Conservation (phyloP, 176 grass and related monocot species). For the Eleusine coracana region DNA sequence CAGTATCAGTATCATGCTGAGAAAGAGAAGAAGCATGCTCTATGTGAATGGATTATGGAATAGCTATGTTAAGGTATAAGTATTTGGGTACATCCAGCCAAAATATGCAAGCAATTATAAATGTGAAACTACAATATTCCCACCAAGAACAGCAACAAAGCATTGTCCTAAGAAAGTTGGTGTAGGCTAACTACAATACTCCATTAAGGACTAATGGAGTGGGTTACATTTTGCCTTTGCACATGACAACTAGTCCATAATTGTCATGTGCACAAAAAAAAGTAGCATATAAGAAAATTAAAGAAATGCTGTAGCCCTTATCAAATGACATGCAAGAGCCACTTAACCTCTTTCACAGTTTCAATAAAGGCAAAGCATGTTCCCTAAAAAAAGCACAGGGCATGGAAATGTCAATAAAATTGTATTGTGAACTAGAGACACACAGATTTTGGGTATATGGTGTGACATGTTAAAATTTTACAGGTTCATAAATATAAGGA, state of each 20-base stretch:
- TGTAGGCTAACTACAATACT: not conserved
- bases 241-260: not conserved
- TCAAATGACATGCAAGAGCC: not conserved
- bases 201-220: not conserved
- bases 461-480: not conserved
- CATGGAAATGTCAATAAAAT: not conserved
- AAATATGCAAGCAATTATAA: conserved; percentile 21
- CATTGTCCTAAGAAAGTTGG: not conserved
- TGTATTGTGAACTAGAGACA: not conserved
- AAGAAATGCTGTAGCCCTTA: not conserved
- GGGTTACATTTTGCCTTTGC: not conserved
- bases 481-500: conserved; percentile 23
- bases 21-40: conserved; percentile 15
- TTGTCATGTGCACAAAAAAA: not conserved
- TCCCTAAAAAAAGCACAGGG: too few species aligned
- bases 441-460: not conserved
- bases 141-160: not conserved
- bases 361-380: not conserved
- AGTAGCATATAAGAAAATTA: not conserved
- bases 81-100: not conserved
- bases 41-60: conserved; percentile 6
- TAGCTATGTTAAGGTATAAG: not conserved
- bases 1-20: conserved; percentile 20
- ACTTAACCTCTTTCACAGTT: not conserved
- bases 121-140: conserved; percentile 3